Base-by-base conservation (phyloP, 768 basidiomycete species). In the Boletus fagicola region DNA sequence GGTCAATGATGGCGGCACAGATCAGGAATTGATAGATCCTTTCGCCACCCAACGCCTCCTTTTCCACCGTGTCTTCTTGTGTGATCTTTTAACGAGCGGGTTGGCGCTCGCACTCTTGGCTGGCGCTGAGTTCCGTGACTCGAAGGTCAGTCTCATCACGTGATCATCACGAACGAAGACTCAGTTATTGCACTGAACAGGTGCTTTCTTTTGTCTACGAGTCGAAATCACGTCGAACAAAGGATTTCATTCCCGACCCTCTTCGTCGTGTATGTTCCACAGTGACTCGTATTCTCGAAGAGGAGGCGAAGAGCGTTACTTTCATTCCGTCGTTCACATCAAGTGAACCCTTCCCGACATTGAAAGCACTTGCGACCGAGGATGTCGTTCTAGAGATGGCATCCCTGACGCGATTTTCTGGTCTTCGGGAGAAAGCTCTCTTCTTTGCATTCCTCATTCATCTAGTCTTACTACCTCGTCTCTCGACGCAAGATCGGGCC, bases 141-240 rank as follows among this genome's bases (percentile, higher is more conserved):
- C 81, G 0, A 88, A 88, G 76, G 88, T 83, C 16, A 20, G 70
- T 15, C 30, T 48, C 22, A 4, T 36, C 24, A 49, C 18, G 8
- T 36, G 10, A 7, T 15, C 2, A 15, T 30, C 30, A 16, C 11
- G 35, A 46, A 11, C 10, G 20, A 13, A 13, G 13, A 10, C 26
- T 47, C 11, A 52, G 16, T 22, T 28, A 8, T 31, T n/a, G 49
- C 12, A 0, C 30, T 31, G 16, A 8, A 48, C 61, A 88, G 87
- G 80, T 87, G 39, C 66, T 82, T 13, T 76, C 87, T 0, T 87
- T 88, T 60, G 77, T 89, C 12, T 82, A 77, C 49, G 79, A 80
- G 53, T 74, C 61, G 62, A 78, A 64, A 35, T 71, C 73, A 28
- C 56, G 38, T 40, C 30, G n/a, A 49, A 28, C 2, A 42, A 16